Evolutionary conservation across 768 basidiomycete genomes (phyloP), one percentile per base, ranked within the genome.

Genomic region (Mycena chlorophos): DNA sequence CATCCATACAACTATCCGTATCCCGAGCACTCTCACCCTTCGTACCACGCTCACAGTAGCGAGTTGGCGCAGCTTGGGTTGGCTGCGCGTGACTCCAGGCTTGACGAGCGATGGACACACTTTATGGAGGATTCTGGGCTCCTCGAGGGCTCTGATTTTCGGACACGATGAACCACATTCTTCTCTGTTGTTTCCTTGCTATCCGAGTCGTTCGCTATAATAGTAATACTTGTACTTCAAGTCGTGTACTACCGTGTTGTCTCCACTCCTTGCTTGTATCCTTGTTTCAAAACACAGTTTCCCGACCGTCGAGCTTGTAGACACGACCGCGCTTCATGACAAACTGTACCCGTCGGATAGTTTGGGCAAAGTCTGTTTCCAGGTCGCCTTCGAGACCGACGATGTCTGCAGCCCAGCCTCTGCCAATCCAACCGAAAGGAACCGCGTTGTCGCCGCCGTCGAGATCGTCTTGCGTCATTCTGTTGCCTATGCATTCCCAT

Each of bases 51-150:
- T 25, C 63, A 71, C 40, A 55, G 63, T 40, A 58, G 75, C 17
- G 83, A 84, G 50, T 69, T 88, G 17, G 79, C 82, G 0, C 77
- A 83, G 52, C 74, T 88, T 3, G 87, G 87, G 5, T 70, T 88
- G 23, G 83, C 83, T 4, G 72, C 84, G 10, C 72, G 81, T 22
- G 78, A 79, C 55, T 81, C 81, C 40, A 70, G 80, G 31, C 63
- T 85, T 34, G 81, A 82, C 49, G 80, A 82, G 63, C 71, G 81
- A 22, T 86, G 84, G 84, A 78, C 78, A 52, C 78, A 78, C 26
- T 85, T 86, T 62, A 82, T 86, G 81, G 78, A 79, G 22, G 79
- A 84, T 52, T 80, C 78, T 6, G 80, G 82, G 1, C 49, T 73
- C 10, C 53, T 73, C 51, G 73, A 72, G 23, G 73, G 66, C n/a